Evolutionary conservation across 1,139 yeast genomes (phyloP).

Genomic region (Yamadazyma friedrichii): DNA sequence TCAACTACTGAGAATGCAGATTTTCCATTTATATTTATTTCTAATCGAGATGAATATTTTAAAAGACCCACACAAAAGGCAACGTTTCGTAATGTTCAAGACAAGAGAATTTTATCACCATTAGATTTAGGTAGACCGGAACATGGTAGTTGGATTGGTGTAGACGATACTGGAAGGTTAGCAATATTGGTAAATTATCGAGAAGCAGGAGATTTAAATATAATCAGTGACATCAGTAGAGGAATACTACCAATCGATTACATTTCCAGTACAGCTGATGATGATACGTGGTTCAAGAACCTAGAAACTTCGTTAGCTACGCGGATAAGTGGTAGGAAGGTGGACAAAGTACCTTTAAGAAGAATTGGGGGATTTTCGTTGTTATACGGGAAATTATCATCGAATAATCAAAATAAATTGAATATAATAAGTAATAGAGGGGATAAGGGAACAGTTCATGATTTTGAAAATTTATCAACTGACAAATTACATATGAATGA

Average conservation of each 20-base stretch:
- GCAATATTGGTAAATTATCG: constrained; percentile 78
- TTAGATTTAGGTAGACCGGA: constrained; percentile 70
- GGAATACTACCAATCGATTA: constrained; percentile 68
- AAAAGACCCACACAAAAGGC: constrained; percentile 71
- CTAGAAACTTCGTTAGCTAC: constrained; percentile 28
- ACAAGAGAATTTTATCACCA: constrained; percentile 57
- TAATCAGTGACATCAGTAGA: constrained; percentile 55
- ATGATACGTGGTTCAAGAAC: constrained; percentile 49
- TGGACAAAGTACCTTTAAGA: constrained; percentile 28
- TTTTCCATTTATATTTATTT: constrained; percentile 66
- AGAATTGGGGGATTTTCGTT: constrained; percentile 83
- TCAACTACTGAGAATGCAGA: constrained; percentile 62
- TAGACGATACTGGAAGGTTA: constrained; percentile 57
- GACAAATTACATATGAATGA: constrained; percentile 7
- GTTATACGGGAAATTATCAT: constrained; percentile 59
- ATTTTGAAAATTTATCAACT: constrained; percentile 10
- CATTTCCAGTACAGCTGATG: constrained; percentile 36
- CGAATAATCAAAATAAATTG: constrained; percentile 32
- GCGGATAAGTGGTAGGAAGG: constrained; percentile 7
- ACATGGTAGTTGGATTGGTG: constrained; percentile 93
- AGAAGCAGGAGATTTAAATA: constrained; percentile 31
- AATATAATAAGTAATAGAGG: constrained; percentile 55
- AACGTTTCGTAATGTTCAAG: constrained; percentile 39
- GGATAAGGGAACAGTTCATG: constrained; percentile 35
- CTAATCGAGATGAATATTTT: constrained; percentile 86